These are phyloP conservation scores for Rutstroemia sp. DNA, from an alignment of 2,329 filamentous ascomycete genomes.

Conservation along the genomic window DNA sequence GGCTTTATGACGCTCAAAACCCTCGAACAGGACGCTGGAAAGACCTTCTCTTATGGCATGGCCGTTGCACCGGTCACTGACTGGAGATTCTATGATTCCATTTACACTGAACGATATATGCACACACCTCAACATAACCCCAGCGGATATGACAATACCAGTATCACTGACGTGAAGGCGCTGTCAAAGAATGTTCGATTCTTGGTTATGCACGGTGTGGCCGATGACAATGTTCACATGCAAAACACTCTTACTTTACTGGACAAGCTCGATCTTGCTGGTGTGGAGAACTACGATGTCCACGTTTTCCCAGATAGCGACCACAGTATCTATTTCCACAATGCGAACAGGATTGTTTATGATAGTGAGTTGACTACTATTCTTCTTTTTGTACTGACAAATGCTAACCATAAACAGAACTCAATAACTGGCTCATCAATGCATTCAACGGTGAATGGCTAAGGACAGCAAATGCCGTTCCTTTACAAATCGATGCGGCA, in stretches of 20 bases:
- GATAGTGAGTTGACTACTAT: slow-evolving; percentile 60
- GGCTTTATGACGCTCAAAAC: slow-evolving; percentile 95
- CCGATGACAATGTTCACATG: slow-evolving; percentile 95
- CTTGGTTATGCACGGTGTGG: slow-evolving; percentile 91
- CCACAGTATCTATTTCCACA: slow-evolving; percentile 91
- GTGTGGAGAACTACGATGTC: slow-evolving; percentile 89
- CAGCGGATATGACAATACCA: slow-evolving; percentile 67
- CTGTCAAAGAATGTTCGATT: slow-evolving; percentile 76
- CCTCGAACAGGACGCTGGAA: slow-evolving; percentile 80
- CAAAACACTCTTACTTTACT: slow-evolving; percentile 87
- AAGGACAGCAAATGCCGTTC: slow-evolving; percentile 29
- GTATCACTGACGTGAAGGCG: slow-evolving; percentile 66
- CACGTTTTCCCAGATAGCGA: slow-evolving; percentile 96
- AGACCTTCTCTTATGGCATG: slow-evolving; percentile 95
- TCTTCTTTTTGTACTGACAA: neutral
- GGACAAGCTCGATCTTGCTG: slow-evolving; percentile 74
- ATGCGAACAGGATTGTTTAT: slow-evolving; percentile 84
- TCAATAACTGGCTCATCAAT: slow-evolving; percentile 88
- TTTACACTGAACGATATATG: slow-evolving; percentile 98
- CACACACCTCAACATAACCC: slow-evolving; percentile 80
- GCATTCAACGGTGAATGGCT: slow-evolving; percentile 97
- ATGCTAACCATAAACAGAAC: slow-evolving; percentile 46
- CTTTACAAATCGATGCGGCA: slow-evolving; percentile 23
- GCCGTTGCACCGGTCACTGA: slow-evolving; percentile 98
- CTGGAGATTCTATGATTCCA: slow-evolving; percentile 90